Evolutionary conservation across 148 eudicot species (phyloP).

Genomic region (Diospyros lotus): DNA sequence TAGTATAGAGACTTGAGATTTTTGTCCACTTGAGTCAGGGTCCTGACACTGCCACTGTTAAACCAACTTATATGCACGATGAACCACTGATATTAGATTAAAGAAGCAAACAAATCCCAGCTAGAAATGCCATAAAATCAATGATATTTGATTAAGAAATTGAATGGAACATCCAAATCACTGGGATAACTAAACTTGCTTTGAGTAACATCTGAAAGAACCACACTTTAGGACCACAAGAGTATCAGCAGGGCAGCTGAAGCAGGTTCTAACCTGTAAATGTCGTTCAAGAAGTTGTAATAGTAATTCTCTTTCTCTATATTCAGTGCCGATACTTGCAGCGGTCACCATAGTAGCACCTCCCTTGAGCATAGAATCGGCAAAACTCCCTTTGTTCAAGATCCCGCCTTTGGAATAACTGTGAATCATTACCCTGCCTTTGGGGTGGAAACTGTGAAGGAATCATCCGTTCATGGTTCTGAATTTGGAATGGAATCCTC

Average conservation of each 20-base stretch:
- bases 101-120: too few relatives aligned
- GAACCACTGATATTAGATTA: too few relatives aligned
- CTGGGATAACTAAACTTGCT: background rate
- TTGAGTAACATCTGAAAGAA: background rate
- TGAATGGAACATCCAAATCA: background rate
- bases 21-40: too few relatives aligned
- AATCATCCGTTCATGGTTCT: background rate
- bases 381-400: slow-evolving; percentile 27
- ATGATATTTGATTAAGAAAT: background rate
- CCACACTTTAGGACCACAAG: background rate
- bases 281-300: background rate
- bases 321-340: slow-evolving; percentile 39
- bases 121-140: too few relatives aligned
- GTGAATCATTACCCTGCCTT: background rate
- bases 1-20: too few relatives aligned
- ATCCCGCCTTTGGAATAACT: background rate
- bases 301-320: slow-evolving; percentile 5
- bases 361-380: slow-evolving; percentile 35
- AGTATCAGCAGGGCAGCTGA: slow-evolving; percentile 10
- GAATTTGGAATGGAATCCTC: background rate
- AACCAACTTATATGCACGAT: too few relatives aligned
- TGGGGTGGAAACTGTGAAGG: background rate
- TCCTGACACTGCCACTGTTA: too few relatives aligned
- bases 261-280: background rate
- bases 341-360: slow-evolving; percentile 38